A percentile compares a stretch with the other conserved stretches of the same genome.
These are phyloP conservation scores for Globisporangium alternatum DNA, from an alignment of 352 stramenopile species.

Conservation along the genomic window DNA sequence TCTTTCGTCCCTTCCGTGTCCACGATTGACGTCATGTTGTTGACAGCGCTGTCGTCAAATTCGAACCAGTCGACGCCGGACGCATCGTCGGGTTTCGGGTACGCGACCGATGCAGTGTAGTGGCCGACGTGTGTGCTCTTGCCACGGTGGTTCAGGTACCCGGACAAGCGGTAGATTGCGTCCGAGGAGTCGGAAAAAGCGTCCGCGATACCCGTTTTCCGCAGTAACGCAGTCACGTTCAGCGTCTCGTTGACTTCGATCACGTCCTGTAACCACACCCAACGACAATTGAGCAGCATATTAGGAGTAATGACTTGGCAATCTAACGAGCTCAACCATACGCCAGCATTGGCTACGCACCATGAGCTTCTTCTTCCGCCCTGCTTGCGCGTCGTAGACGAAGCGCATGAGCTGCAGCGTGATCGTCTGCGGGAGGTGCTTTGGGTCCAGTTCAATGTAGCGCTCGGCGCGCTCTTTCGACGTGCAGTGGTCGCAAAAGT, in stretches of 20 bases:
- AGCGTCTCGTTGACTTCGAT: constrained; percentile 80
- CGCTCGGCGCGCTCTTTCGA: constrained; percentile 76
- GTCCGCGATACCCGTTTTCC: constrained; percentile 35
- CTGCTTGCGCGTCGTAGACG: constrained; percentile 74
- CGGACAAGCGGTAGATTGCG: constrained; percentile 66
- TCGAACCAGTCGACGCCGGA: constrained; percentile 61
- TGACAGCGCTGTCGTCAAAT: constrained; percentile 82
- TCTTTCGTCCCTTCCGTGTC: constrained; percentile 44
- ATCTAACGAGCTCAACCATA: neutral
- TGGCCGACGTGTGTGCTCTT: constrained; percentile 81
- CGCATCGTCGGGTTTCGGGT: constrained; percentile 29
- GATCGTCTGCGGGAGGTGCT: constrained; percentile 58
- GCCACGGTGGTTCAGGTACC: constrained; percentile 80
- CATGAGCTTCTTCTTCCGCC: constrained; percentile 85
- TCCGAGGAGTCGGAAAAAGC: constrained; percentile 37
- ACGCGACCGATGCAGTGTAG: constrained; percentile 81
- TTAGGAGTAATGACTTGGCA: neutral
- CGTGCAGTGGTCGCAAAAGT: constrained; percentile 77
- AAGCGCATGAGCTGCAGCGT: constrained; percentile 86
- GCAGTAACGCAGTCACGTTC: constrained; percentile 70
- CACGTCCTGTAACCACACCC: constrained; percentile 47
- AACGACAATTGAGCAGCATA: neutral
- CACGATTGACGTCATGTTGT: constrained; percentile 34
- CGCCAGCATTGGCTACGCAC: constrained; percentile 22
- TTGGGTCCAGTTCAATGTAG: constrained; percentile 61